phyloP scores from a whole-genome alignment of 2,329 filamentous ascomycete genomes.

The Ceratocystis cacaofunesta region DNA sequence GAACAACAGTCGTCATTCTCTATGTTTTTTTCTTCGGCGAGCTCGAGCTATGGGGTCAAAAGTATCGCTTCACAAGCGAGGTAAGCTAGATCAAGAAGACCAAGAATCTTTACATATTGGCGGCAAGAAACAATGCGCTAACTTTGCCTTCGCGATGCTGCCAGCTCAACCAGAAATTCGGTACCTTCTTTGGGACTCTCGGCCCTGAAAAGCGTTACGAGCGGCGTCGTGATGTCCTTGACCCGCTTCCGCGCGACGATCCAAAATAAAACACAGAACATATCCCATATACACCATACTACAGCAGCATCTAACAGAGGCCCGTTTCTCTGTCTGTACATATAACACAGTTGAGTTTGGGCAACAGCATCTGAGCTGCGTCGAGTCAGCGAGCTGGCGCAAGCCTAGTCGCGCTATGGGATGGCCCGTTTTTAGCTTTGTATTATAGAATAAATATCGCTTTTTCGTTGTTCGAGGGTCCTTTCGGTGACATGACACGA shows the following conservation, averaged over 20 bases:
- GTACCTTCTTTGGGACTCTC: constrained; percentile 28
- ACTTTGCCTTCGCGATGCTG: not conserved
- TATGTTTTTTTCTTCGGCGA: constrained; percentile 30
- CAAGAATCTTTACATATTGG: not conserved
- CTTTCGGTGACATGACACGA: not conserved
- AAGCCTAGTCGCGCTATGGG: not conserved
- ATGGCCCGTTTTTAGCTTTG: not conserved
- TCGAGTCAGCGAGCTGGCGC: not conserved
- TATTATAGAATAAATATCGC: not conserved
- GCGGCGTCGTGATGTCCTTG: constrained; percentile 26
- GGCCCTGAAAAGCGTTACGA: constrained; percentile 31
- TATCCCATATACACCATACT: not conserved
- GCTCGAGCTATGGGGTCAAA: constrained; percentile 31
- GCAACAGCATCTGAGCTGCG: not conserved
- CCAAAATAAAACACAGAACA: not conserved
- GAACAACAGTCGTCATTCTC: constrained; percentile 24
- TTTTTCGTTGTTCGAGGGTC: not conserved
- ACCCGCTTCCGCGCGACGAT: constrained; percentile 19
- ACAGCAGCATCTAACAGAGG: not conserved
- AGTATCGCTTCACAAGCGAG: constrained; percentile 31
- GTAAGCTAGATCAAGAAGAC: constrained; percentile 19
- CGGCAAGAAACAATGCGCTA: not conserved
- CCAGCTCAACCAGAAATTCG: constrained; percentile 18
- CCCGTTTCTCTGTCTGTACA: not conserved
- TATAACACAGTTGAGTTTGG: not conserved